Conservation (phyloP, 1,284 basidiomycete species). For the Bondarzewia mesenterica region DNA sequence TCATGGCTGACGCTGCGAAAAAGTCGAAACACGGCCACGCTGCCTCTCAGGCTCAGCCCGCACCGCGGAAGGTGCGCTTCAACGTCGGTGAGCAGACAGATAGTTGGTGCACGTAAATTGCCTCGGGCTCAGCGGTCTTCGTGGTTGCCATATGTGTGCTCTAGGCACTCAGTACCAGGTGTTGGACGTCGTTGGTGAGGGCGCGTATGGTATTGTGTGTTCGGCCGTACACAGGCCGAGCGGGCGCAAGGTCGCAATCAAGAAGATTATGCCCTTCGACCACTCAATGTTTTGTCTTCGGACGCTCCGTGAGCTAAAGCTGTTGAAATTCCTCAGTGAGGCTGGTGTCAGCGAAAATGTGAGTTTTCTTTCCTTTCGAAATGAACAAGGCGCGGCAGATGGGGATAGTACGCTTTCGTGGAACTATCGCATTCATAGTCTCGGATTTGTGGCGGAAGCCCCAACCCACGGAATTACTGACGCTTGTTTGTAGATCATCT, state of each 20-base stretch:
- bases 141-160: neutral
- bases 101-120: neutral
- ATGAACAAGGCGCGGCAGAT: no score
- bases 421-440: neutral
- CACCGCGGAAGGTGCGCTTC: conserved; percentile 85
- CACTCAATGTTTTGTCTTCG: conserved; percentile 88
- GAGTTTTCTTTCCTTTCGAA: conserved; percentile 24
- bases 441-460: neutral
- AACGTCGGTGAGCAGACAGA: conserved; percentile 70
- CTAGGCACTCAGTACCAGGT: conserved; percentile 79
- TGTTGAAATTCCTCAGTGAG: conserved; percentile 87
- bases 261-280: conserved; percentile 90
- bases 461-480: neutral
- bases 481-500: conserved; percentile 68
- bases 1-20: conserved; percentile 18
- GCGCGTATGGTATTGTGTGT: conserved; percentile 84
- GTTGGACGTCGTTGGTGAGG: conserved; percentile 86
- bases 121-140: neutral
- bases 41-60: conserved; percentile 52
- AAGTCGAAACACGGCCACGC: conserved; percentile 52
- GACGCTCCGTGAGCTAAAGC: conserved; percentile 81
- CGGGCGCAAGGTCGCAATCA: conserved; percentile 79
- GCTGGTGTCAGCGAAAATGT: conserved; percentile 92
- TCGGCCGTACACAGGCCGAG: conserved; percentile 79
- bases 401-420: no score